A percentile compares a stretch with the other conserved stretches of the same genome.
These are phyloP conservation scores for Ganoderma leucocontextum DNA, from an alignment of 1,284 basidiomycete species.

Conservation along the genomic window DNA sequence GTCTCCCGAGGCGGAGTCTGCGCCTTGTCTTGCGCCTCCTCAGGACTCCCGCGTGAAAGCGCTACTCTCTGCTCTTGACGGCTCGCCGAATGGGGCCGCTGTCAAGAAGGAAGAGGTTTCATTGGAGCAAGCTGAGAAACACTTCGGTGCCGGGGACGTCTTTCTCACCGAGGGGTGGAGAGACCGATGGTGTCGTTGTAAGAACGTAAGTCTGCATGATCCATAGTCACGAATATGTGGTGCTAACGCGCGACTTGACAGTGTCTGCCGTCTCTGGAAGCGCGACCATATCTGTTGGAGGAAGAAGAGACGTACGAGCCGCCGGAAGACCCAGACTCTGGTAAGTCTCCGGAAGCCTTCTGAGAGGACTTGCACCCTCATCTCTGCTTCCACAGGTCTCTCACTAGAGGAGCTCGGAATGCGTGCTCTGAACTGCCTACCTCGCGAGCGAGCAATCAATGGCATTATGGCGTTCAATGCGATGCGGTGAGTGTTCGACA, in stretches of 20 bases:
- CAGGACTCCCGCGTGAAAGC: conserved; percentile 37
- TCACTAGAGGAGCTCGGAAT: conserved; percentile 83
- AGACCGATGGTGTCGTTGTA: conserved; percentile 77
- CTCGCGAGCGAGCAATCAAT: conserved; percentile 79
- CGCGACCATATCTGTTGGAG: conserved; percentile 66
- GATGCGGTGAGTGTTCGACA: conserved; percentile 64
- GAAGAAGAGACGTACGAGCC: conserved; percentile 85
- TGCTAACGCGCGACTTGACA: conserved; percentile 36
- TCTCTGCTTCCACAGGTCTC: conserved; percentile 54
- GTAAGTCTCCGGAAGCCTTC: conserved; percentile 44
- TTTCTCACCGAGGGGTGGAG: conserved; percentile 78
- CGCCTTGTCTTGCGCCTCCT: conserved; percentile 60
- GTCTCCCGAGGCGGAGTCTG: conserved; percentile 34
- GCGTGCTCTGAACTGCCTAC: conserved; percentile 73
- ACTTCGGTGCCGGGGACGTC: conserved; percentile 66
- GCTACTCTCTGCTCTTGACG: conserved; percentile 41
- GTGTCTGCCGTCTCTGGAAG: conserved; percentile 63
- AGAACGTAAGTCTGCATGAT: conserved; percentile 50
- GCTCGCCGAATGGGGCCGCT: neutral
- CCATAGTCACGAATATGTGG: neutral
- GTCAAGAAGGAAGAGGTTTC: neutral
- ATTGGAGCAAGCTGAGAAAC: neutral
- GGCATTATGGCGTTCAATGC: conserved; percentile 82
- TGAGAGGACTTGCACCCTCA: neutral
- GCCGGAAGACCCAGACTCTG: conserved; percentile 83